Conservation (phyloP, 2,329 filamentous ascomycete genomes). For the Aspergillus intermedius region DNA sequence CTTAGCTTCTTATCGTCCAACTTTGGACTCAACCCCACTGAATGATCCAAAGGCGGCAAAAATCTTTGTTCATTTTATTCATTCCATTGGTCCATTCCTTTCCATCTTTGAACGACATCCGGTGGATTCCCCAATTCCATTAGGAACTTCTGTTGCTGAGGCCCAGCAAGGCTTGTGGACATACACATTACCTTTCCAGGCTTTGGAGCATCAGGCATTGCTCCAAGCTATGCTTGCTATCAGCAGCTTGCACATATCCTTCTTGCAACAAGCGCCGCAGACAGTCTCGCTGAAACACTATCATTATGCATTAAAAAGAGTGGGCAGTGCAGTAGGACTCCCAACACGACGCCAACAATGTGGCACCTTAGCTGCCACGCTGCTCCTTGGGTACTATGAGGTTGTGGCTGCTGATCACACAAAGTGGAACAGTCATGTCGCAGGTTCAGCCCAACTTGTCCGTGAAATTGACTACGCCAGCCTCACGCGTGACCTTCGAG, state of each 20-base stretch:
- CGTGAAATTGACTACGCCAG: slow-evolving; percentile 71
- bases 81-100: slow-evolving; percentile 76
- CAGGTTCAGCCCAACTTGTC: slow-evolving; percentile 75
- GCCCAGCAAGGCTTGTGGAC: slow-evolving; percentile 57
- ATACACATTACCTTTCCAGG: slow-evolving; percentile 74
- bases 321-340: slow-evolving; percentile 68
- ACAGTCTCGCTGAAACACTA: slow-evolving; percentile 89
- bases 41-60: slow-evolving; percentile 72
- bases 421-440: slow-evolving; percentile 91
- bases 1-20: slow-evolving; percentile 61
- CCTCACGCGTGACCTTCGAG: slow-evolving; percentile 65
- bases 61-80: slow-evolving; percentile 87
- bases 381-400: slow-evolving; percentile 86
- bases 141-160: slow-evolving; percentile 56
- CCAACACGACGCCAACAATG: slow-evolving; percentile 63
- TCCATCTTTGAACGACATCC: slow-evolving; percentile 83
- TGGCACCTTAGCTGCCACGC: slow-evolving; percentile 77
- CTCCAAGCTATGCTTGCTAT: slow-evolving; percentile 87
- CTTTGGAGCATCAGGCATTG: slow-evolving; percentile 76
- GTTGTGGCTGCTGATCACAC: slow-evolving; percentile 90
- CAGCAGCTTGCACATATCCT: slow-evolving; percentile 80
- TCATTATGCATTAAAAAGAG: slow-evolving; percentile 70
- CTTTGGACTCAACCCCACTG: slow-evolving; percentile 62
- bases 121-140: slow-evolving; percentile 62
- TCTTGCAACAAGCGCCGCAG: slow-evolving; percentile 64